Percentiles rank a stretch among this genome's conserved stretches.
These are phyloP conservation scores for Hypoxylon sp. DNA, from an alignment of 2,329 filamentous ascomycete genomes.

Conservation along the genomic window DNA sequence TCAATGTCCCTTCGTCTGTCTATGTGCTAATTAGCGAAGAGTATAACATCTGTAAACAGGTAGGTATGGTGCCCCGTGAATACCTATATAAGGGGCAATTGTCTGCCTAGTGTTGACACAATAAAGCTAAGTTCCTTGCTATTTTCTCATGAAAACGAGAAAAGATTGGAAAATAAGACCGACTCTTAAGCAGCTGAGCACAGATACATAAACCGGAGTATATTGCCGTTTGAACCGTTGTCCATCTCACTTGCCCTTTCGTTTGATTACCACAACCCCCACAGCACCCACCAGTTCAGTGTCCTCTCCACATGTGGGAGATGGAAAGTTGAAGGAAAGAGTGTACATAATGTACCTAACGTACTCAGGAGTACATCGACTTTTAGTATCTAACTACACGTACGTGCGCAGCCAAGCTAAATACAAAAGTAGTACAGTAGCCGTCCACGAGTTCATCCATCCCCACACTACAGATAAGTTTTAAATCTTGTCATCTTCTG, in stretches of 20 bases:
- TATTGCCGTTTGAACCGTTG: constrained; percentile 42
- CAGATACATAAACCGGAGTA: constrained; percentile 32
- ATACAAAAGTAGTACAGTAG: constrained; percentile 3
- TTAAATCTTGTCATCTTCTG: constrained; percentile 40
- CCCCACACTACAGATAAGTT: constrained; percentile 21
- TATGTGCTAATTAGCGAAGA: constrained; percentile 11
- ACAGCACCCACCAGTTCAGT: constrained; percentile 26
- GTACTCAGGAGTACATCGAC: background rate
- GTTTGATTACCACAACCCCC: constrained; percentile 43
- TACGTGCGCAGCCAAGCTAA: background rate
- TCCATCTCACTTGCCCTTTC: constrained; percentile 27
- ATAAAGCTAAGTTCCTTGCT: background rate
- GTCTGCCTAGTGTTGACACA: background rate
- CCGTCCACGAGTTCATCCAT: constrained; percentile 6
- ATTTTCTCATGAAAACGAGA: background rate
- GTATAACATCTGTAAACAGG: background rate
- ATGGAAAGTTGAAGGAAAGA: constrained; percentile 1
- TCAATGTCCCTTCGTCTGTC: constrained; percentile 3
- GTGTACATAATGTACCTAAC: background rate
- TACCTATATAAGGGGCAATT: background rate
- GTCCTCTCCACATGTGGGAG: constrained; percentile 16
- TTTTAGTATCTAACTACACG: background rate
- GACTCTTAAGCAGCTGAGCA: constrained; percentile 23
- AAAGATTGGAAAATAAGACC: background rate
- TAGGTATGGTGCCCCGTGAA: background rate